Conservation (phyloP, 805 yeast genomes). For the Lipomyces japonicus region DNA sequence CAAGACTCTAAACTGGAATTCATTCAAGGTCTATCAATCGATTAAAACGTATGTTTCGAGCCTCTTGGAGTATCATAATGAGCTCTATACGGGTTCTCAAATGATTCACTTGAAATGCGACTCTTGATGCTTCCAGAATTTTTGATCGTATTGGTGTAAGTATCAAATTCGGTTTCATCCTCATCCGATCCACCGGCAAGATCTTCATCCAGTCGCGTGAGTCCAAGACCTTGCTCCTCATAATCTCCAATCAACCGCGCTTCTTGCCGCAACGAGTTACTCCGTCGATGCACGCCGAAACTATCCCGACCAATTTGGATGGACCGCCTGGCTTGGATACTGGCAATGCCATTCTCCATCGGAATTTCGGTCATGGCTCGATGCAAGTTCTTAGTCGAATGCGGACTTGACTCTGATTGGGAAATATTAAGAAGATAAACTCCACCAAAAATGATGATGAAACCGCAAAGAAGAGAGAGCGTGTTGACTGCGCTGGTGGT, state of each 20-base stretch:
- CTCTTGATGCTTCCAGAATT: constrained; percentile 21
- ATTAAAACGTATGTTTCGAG: too few relatives aligned
- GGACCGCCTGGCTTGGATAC: constrained; percentile 71
- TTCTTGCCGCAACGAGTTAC: constrained; percentile 34
- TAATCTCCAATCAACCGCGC: constrained; percentile 33
- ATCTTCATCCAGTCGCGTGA: constrained; percentile 37
- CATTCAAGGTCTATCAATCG: too few relatives aligned
- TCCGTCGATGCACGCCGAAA: constrained; percentile 30
- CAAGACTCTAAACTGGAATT: too few relatives aligned
- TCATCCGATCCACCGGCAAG: constrained; percentile 9
- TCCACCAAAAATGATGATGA: constrained; percentile 80
- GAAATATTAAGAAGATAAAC: constrained; percentile 78
- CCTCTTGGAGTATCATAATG: constrained; percentile 1
- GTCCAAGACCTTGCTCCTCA: constrained; percentile 38
- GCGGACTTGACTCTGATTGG: constrained; percentile 43
- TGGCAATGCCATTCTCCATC: constrained; percentile 77
- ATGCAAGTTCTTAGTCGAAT: constrained; percentile 20
- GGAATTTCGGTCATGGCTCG: constrained; percentile 65
- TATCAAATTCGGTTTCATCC: constrained; percentile 13
- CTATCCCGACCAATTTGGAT: constrained; percentile 55
- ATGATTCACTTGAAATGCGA: constrained; percentile 11
- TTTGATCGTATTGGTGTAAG: constrained; percentile 15
- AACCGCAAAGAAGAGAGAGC: constrained; percentile 78
- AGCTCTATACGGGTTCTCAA: background rate
- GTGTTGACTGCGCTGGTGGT: constrained; percentile 76